Evolutionary conservation across 2,329 filamentous ascomycete genomes (phyloP), one percentile per base, ranked within the genome.

Genomic region (Trichophyton schoenleinii): DNA sequence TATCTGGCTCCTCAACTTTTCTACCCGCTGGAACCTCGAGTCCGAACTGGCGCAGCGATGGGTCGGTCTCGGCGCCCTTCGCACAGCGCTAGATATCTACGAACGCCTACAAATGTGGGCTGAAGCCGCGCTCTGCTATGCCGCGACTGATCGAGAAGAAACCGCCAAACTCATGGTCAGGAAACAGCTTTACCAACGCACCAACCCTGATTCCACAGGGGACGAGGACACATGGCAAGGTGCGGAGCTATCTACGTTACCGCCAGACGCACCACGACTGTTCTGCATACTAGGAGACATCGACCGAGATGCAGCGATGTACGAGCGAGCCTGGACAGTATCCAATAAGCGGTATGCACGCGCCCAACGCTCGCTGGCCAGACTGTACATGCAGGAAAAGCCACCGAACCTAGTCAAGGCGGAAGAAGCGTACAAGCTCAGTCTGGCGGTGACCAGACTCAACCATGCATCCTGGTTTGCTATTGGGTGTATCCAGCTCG

Each of bases 221-320:
- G 79, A 82, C 13, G 78, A 81, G 6, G 77, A 83, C 71, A 64
- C 77, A 70, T 73, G 83, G 86, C 74, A 86, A 75, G 91, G 91
- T 0, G 79, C 85, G 1, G 86, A 89, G 68, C 79, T 86, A 1
- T 76, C 81, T 3, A 87, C 89, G 0, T 77, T 88, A 0, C 90
- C 91, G 0, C 81, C 87, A 0, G 89, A 97, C 70, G 89, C 92
- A 1, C 88, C 94, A 0, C 84, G 94, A 0, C 77, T 97, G 3
- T 92, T 91, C 78, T 97, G 92, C 70, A 96, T 99, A 62, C 78
- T 99, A 0, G 94, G 92, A 18, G 94, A 99, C 67, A 81, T 99
- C 15, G 89, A 95, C 66, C 79, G 85, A 22, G 82, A 94, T 8
- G 80, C 87, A 0, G 72, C 76, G 8, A 83, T 91, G 75, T 99